A percentile compares a stretch with the other conserved stretches of the same genome.
These are phyloP conservation scores for Maudiozyma barnettii DNA, from an alignment of 805 yeast genomes.

Conservation along the genomic window DNA sequence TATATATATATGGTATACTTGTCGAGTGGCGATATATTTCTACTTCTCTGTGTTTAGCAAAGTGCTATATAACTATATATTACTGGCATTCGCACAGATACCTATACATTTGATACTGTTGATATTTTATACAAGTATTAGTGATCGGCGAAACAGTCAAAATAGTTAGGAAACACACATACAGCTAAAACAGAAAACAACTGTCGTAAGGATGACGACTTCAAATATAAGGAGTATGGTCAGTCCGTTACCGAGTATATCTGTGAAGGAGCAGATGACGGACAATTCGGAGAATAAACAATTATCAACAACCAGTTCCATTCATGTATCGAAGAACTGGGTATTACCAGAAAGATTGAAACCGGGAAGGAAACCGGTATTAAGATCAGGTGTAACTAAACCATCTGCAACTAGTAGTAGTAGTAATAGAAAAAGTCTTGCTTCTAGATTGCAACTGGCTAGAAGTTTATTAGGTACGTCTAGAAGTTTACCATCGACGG, in stretches of 20 bases:
- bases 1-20: too few species aligned
- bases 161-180: too few species aligned
- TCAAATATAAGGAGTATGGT: background rate
- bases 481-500: background rate
- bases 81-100: too few species aligned
- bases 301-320: background rate
- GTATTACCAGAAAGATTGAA: conserved; percentile 74
- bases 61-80: too few species aligned
- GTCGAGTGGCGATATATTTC: too few species aligned
- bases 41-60: too few species aligned
- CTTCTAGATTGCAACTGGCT: conserved; percentile 30
- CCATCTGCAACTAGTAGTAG: background rate
- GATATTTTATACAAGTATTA: too few species aligned
- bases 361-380: conserved; percentile 49
- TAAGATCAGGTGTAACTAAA: background rate
- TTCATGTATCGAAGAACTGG: conserved; percentile 50
- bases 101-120: too few species aligned
- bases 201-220: background rate
- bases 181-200: too few species aligned
- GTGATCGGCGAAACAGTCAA: too few species aligned
- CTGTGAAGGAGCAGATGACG: background rate
- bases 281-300: background rate
- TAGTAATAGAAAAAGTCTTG: too few species aligned
- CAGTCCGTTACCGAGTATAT: background rate
- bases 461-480: background rate